Evolutionary conservation across 192 early-diverging fungal genomes (phyloP).

Genomic region (Allomyces javanicus): DNA sequence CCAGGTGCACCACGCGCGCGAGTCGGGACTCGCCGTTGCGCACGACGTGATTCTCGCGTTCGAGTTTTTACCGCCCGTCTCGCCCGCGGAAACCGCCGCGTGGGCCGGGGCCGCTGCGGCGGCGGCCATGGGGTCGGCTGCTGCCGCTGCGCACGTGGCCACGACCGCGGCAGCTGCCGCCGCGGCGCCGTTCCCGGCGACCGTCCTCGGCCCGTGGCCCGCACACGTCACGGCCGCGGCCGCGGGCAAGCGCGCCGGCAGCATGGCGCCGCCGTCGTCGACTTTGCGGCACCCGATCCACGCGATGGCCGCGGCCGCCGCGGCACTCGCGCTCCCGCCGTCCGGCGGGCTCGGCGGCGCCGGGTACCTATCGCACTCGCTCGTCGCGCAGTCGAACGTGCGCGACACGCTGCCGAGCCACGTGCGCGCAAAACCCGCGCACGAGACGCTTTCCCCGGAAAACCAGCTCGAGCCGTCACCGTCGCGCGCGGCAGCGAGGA

Average conservation of each 20-base stretch:
- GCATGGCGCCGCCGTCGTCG: too few relatives aligned
- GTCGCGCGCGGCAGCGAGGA: not conserved
- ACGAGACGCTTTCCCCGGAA: not conserved
- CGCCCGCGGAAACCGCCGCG: not conserved
- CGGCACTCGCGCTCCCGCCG: too few relatives aligned
- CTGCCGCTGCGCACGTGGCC: not conserved
- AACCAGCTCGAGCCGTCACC: not conserved
- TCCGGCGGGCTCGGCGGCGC: too few relatives aligned
- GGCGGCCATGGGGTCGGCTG: not conserved
- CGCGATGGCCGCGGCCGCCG: not conserved
- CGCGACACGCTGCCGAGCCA: not conserved
- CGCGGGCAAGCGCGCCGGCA: too few relatives aligned
- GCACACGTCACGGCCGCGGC: not conserved
- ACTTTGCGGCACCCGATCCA: not conserved
- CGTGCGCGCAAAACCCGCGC: not conserved
- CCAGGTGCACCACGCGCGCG: not conserved
- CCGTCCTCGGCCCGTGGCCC: not conserved
- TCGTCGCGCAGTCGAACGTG: not conserved
- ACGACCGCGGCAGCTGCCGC: not conserved
- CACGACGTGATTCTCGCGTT: not conserved
- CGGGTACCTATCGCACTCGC: too few relatives aligned
- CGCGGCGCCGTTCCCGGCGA: not conserved
- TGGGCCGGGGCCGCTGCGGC: not conserved
- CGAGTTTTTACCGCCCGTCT: not conserved
- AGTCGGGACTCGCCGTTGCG: slow-evolving; percentile 3